Percentiles rank a stretch among this genome's conserved stretches.
Evolutionary conservation across 73 alveolate species (phyloP).

Genomic region (Paraurostyla sp.): DNA sequence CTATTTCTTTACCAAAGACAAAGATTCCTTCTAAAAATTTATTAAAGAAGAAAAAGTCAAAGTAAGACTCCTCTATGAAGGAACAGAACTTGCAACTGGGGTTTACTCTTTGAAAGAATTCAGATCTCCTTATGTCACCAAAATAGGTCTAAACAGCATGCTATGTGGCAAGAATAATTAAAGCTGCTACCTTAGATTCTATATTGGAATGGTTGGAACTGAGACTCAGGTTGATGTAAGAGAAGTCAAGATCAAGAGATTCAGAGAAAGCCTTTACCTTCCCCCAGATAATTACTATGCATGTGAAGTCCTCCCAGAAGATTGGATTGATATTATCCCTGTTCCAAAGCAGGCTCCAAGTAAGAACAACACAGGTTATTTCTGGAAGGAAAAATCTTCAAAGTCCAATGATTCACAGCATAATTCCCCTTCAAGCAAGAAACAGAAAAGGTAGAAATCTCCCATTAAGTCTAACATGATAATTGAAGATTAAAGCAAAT

Average conservation of each 20-base stretch:
- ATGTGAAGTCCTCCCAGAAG: constrained; percentile 67
- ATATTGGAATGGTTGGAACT: constrained; percentile 52
- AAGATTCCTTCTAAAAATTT: not conserved
- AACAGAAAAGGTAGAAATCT: not conserved
- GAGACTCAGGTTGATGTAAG: constrained; percentile 59
- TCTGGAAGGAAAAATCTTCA: constrained; percentile 10
- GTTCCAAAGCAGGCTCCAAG: not conserved
- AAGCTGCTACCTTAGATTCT: constrained; percentile 18
- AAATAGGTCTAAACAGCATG: constrained; percentile 28
- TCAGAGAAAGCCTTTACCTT: constrained; percentile 29
- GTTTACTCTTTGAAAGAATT: constrained; percentile 40
- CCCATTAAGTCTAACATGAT: not conserved
- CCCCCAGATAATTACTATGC: constrained; percentile 65
- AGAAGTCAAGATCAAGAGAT: constrained; percentile 21
- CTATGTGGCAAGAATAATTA: constrained; percentile 54
- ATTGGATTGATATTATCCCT: constrained; percentile 64
- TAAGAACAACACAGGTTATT: not conserved
- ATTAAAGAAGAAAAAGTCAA: constrained; percentile 22
- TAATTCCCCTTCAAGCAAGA: not conserved
- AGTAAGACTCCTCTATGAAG: constrained; percentile 37
- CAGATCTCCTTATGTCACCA: constrained; percentile 53
- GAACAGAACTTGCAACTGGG: constrained; percentile 18
- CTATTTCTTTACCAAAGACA: constrained; percentile 73
- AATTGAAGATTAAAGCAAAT: not conserved
- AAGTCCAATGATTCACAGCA: too few species aligned